Conservation (phyloP, 441 rosid genomes). For the Adansonia rubrostipa region DNA sequence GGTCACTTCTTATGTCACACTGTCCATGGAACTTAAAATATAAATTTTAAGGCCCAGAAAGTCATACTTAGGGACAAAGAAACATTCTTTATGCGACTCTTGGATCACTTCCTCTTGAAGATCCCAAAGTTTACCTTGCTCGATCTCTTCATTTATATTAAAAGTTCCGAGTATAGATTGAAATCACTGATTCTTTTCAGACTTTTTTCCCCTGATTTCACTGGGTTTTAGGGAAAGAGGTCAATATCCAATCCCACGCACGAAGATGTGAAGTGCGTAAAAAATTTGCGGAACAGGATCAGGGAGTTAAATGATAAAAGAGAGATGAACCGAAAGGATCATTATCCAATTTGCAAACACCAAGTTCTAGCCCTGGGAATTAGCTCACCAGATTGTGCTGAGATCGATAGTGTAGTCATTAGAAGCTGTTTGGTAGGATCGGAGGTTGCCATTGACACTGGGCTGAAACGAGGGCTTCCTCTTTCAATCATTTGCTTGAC, state of each 20-base stretch:
- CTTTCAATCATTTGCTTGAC: slow-evolving; percentile 42
- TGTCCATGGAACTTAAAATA: too few relatives aligned
- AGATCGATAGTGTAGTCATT: slow-evolving; percentile 31
- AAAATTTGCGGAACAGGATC: slow-evolving; percentile 47
- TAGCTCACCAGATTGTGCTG: slow-evolving; percentile 16
- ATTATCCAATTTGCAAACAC: not conserved
- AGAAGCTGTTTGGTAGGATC: slow-evolving; percentile 44
- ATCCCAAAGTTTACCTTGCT: slow-evolving; percentile 48
- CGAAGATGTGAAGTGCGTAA: slow-evolving; percentile 58
- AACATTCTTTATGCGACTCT: slow-evolving; percentile 40
- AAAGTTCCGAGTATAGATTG: not conserved
- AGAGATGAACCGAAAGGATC: slow-evolving; percentile 43
- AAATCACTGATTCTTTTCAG: too few relatives aligned
- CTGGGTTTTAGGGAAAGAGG: slow-evolving; percentile 55
- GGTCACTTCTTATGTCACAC: too few relatives aligned
- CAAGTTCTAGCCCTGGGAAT: slow-evolving; percentile 3
- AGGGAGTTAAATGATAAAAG: slow-evolving; percentile 40
- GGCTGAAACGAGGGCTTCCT: slow-evolving; percentile 32
- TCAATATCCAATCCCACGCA: slow-evolving; percentile 61
- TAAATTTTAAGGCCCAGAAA: too few relatives aligned
- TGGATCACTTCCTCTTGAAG: slow-evolving; percentile 55
- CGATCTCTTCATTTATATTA: not conserved
- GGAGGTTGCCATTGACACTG: slow-evolving; percentile 42
- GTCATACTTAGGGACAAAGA: too few relatives aligned
- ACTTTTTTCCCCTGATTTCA: not conserved